A percentile compares a stretch with the other conserved stretches of the same genome.
These are phyloP conservation scores for Diplodia intermedia DNA, from an alignment of 2,329 filamentous ascomycete species.

Conservation along the genomic window DNA sequence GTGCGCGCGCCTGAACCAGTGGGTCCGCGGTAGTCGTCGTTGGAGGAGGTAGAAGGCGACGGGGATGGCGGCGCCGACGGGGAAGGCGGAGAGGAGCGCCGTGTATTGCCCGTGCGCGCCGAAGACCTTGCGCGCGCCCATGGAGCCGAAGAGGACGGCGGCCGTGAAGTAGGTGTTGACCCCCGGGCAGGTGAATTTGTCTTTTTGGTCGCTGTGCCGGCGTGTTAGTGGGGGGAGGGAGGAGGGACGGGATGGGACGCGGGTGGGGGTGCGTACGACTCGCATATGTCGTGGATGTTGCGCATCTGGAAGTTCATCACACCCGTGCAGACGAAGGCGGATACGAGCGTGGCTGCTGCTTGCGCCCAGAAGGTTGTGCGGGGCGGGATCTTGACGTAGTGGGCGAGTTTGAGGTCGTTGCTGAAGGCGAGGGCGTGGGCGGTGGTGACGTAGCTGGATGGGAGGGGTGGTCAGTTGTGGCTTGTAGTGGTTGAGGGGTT, in stretches of 20 bases:
- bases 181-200: constrained; percentile 63
- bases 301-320: constrained; percentile 65
- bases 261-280: constrained; percentile 37
- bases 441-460: constrained; percentile 31
- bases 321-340: constrained; percentile 69
- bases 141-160: constrained; percentile 68
- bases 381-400: constrained; percentile 65
- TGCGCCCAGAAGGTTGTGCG: constrained; percentile 73
- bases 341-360: constrained; percentile 69
- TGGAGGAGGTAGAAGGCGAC: constrained; percentile 56
- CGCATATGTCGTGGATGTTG: constrained; percentile 70
- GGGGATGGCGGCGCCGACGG: constrained; percentile 66
- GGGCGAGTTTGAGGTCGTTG: constrained; percentile 49
- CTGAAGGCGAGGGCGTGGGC: constrained; percentile 34
- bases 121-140: constrained; percentile 75
- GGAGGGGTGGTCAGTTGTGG: neutral
- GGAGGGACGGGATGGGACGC: too few relatives aligned
- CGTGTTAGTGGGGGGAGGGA: neutral
- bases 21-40: constrained; percentile 60
- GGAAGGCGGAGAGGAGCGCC: constrained; percentile 59
- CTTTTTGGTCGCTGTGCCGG: constrained; percentile 31
- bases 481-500: neutral
- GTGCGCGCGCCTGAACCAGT: constrained; percentile 60
- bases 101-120: constrained; percentile 70
- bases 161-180: constrained; percentile 69